A percentile compares a stretch with the other conserved stretches of the same genome.
These are phyloP conservation scores for bread wheat (Triticum aestivum) DNA, from an alignment of 176 grass and related monocot genomes.

Conservation along the genomic window DNA sequence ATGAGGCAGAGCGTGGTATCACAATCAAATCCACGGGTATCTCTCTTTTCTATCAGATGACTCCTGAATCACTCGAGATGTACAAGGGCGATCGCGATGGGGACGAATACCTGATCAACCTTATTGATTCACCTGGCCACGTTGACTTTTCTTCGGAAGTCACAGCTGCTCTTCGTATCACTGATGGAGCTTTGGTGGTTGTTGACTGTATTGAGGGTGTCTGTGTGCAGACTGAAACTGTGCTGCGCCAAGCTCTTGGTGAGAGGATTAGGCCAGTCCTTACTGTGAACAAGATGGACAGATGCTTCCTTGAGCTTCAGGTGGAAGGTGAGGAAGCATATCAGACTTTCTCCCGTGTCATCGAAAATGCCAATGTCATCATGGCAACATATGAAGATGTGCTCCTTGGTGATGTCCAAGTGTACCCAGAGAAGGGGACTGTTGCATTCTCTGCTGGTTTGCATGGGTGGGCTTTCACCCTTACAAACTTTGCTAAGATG, in stretches of 20 bases:
- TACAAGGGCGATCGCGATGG: conserved; percentile 57
- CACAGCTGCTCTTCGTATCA: conserved; percentile 66
- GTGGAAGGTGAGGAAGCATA: conserved; percentile 81
- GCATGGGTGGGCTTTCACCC: conserved; percentile 72
- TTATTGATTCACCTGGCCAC: conserved; percentile 72
- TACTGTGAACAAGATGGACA: conserved; percentile 81
- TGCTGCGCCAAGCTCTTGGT: conserved; percentile 66
- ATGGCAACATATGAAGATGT: conserved; percentile 76
- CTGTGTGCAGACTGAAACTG: conserved; percentile 72
- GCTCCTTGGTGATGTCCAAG: conserved; percentile 79
- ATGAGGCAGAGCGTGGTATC: conserved; percentile 80
- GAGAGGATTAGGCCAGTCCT: conserved; percentile 84
- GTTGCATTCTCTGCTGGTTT: conserved; percentile 75
- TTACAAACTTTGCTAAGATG: conserved; percentile 80
- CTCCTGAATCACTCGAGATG: conserved; percentile 45
- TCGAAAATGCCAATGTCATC: conserved; percentile 79
- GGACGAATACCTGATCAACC: conserved; percentile 72
- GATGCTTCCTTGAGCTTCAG: conserved; percentile 76
- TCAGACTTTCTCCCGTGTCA: conserved; percentile 59
- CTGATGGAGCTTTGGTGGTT: conserved; percentile 69
- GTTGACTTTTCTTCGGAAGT: conserved; percentile 74
- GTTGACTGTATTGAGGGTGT: conserved; percentile 82
- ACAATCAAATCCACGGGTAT: conserved; percentile 79
- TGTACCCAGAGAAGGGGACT: conserved; percentile 81
- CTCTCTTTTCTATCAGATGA: conserved; percentile 76